These are phyloP conservation scores for Calendula officinalis DNA, from an alignment of 129 eudicot genomes.

Conservation along the genomic window DNA sequence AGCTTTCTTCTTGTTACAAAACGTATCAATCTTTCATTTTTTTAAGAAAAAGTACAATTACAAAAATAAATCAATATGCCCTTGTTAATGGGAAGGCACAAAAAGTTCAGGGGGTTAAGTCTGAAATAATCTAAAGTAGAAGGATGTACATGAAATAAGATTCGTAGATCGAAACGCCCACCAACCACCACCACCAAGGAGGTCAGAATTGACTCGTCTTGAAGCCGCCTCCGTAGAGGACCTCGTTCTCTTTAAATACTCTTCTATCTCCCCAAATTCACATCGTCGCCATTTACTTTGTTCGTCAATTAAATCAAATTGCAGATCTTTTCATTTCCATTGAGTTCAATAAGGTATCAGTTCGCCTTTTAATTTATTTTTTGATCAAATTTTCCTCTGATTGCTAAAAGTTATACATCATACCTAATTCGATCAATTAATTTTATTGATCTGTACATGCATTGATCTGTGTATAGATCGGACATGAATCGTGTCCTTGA, in stretches of 20 bases:
- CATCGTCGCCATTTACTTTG: background rate
- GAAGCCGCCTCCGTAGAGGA: constrained; percentile 14
- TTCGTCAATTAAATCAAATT: constrained; percentile 1
- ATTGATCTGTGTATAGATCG: constrained; percentile 17
- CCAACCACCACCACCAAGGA: constrained; percentile 35
- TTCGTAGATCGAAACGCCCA: constrained; percentile 2
- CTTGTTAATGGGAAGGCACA: background rate
- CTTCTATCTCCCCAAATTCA: constrained; percentile 17
- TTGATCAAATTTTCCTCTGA: background rate
- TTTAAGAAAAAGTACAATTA: background rate
- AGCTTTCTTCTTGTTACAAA: background rate
- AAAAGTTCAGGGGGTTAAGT: constrained; percentile 1
- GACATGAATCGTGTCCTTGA: background rate
- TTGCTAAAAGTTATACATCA: background rate
- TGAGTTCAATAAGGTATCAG: constrained; percentile 18
- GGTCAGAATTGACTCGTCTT: constrained; percentile 30
- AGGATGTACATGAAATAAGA: constrained; percentile 5
- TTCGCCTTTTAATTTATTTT: background rate
- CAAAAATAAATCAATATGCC: background rate
- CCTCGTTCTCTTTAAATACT: constrained; percentile 17
- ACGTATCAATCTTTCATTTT: background rate
- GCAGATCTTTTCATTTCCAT: constrained; percentile 17
- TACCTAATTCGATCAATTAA: constrained; percentile 14
- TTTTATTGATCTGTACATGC: constrained; percentile 4
- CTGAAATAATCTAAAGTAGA: background rate